Evolutionary conservation across 805 yeast genomes (phyloP).

Genomic region (Phaffomyces thermotolerans): DNA sequence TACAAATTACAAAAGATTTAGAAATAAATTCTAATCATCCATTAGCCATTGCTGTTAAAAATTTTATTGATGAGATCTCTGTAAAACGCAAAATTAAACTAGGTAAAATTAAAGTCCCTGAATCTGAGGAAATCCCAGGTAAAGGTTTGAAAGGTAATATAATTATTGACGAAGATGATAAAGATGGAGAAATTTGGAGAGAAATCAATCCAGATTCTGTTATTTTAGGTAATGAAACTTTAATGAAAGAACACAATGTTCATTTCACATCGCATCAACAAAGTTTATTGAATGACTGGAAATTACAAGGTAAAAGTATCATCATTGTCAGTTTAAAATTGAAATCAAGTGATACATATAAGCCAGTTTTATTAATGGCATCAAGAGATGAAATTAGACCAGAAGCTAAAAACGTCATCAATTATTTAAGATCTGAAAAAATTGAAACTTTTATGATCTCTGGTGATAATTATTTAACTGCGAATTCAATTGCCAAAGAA

Average conservation of each 20-base stretch:
- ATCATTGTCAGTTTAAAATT: constrained; percentile 44
- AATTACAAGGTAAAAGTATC: constrained; percentile 55
- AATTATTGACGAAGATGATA: constrained; percentile 18
- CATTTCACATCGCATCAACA: constrained; percentile 29
- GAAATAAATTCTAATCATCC: constrained; percentile 67
- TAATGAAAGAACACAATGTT: constrained; percentile 43
- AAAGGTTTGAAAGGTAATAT: constrained; percentile 48
- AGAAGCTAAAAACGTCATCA: constrained; percentile 49
- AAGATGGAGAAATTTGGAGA: constrained; percentile 25
- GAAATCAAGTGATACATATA: constrained; percentile 23
- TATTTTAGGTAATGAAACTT: constrained; percentile 53
- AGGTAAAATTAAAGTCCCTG: constrained; percentile 34
- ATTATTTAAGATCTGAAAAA: constrained; percentile 30
- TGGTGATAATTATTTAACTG: constrained; percentile 66
- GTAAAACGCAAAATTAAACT: constrained; percentile 12
- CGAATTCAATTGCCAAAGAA: constrained; percentile 56
- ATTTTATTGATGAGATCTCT: constrained; percentile 26
- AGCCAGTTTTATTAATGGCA: constrained; percentile 43
- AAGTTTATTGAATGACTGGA: constrained; percentile 43
- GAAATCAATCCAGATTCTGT: constrained; percentile 30
- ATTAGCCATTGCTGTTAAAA: constrained; percentile 49
- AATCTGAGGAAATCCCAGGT: constrained; percentile 50
- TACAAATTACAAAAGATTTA: constrained; percentile 48
- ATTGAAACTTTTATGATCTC: constrained; percentile 70
- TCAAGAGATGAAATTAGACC: constrained; percentile 54